Percentiles rank a stretch among this genome's conserved stretches.
Evolutionary conservation across 2,329 filamentous ascomycete genomes (phyloP).

Genomic region (Penicillium sp.): DNA sequence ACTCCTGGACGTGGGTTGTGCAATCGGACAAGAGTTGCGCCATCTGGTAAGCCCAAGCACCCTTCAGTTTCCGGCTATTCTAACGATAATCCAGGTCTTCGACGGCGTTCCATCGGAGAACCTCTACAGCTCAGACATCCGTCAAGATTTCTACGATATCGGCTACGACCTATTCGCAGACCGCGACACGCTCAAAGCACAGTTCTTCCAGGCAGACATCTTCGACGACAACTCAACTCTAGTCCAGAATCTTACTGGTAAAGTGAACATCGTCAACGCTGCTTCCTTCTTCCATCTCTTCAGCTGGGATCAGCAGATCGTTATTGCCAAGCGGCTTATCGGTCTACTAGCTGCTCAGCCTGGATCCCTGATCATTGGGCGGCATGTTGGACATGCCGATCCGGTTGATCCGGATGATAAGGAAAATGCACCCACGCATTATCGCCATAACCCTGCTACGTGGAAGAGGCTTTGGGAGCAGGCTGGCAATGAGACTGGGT

Average conservation of each 20-base stretch:
- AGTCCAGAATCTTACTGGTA: constrained; percentile 22
- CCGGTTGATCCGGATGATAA: constrained; percentile 8
- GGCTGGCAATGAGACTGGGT: constrained; percentile 50
- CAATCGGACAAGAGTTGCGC: constrained; percentile 25
- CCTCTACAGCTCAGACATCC: constrained; percentile 53
- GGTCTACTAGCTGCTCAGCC: constrained; percentile 28
- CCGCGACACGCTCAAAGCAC: constrained; percentile 24
- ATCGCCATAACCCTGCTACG: constrained; percentile 50
- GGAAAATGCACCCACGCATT: constrained; percentile 27
- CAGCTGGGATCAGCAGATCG: constrained; percentile 31
- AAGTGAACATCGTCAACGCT: constrained; percentile 41
- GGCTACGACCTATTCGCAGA: constrained; percentile 66
- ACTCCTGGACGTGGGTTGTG: constrained; percentile 24
- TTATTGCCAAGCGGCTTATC: constrained; percentile 34
- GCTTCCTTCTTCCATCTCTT: constrained; percentile 46
- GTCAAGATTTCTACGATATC: constrained; percentile 53
- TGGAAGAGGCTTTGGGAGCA: constrained; percentile 58
- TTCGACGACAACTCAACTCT: constrained; percentile 29
- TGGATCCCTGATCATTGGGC: constrained; percentile 24
- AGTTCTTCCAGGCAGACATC: constrained; percentile 47
- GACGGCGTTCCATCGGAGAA: constrained; percentile 52
- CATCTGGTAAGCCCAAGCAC: constrained; percentile 9
- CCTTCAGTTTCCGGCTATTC: not conserved
- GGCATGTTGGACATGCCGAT: constrained; percentile 21
- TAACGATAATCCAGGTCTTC: constrained; percentile 5